A percentile compares a stretch with the other conserved stretches of the same genome.
Conservation (phyloP, 371 early-diverging fungal species). For the Mortierella sp. region DNA sequence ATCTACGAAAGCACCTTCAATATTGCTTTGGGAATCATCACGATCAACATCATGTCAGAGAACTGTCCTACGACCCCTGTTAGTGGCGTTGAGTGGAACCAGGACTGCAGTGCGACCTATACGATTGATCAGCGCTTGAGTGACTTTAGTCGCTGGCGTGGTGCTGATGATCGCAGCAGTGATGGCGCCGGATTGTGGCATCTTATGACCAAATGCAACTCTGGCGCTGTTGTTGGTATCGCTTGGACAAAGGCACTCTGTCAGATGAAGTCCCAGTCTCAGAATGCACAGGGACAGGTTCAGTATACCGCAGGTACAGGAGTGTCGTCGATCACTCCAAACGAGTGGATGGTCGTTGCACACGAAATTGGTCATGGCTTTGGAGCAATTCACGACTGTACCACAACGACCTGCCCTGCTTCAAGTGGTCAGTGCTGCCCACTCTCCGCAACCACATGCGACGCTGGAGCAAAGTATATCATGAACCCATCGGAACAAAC, state of each 20-base stretch:
- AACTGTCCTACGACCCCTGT: conserved; percentile 64
- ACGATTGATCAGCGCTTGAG: conserved; percentile 81
- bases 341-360: conserved; percentile 95
- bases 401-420: conserved; percentile 56
- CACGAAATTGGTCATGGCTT: conserved; percentile 96
- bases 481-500: conserved; percentile 89
- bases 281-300: conserved; percentile 53
- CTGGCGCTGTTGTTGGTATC: conserved; percentile 91
- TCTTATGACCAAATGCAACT: conserved; percentile 89
- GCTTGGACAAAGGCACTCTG: conserved; percentile 93
- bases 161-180: conserved; percentile 57
- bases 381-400: conserved; percentile 82
- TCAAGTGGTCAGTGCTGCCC: conserved; percentile 80
- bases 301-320: conserved; percentile 80
- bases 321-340: conserved; percentile 83
- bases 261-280: conserved; percentile 57
- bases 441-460: conserved; percentile 69
- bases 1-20: conserved; percentile 93
- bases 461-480: conserved; percentile 78
- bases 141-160: conserved; percentile 93
- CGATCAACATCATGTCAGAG: conserved; percentile 74
- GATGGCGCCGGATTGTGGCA: conserved; percentile 94
- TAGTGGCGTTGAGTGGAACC: conserved; percentile 77
- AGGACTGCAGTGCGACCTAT: conserved; percentile 76
- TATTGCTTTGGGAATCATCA: conserved; percentile 85